Conservation (phyloP, 495 filamentous ascomycete genomes). For the Chaetomium fimeti region DNA sequence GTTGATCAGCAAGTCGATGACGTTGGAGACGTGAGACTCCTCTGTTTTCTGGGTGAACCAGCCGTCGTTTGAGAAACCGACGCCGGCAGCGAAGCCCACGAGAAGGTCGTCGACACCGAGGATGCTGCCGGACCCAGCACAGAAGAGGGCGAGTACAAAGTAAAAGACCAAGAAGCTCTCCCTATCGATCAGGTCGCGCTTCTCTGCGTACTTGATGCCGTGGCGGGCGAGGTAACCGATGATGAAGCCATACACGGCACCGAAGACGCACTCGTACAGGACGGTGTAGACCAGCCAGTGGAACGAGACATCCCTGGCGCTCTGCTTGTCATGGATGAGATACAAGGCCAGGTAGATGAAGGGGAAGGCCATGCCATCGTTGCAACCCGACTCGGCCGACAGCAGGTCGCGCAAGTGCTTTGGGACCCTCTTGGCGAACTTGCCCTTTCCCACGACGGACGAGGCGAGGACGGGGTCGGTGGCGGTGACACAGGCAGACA, state of each 20-base stretch:
- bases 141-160: constrained; percentile 94
- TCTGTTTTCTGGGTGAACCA: constrained; percentile 99
- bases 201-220: constrained; percentile 85
- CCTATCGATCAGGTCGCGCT: constrained; percentile 82
- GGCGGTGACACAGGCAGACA: constrained; percentile 92
- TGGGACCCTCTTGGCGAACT: constrained; percentile 95
- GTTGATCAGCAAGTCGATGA: constrained; percentile 96
- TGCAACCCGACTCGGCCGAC: constrained; percentile 97
- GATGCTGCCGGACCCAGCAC: constrained; percentile 88
- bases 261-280: constrained; percentile 94
- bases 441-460: constrained; percentile 97
- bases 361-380: constrained; percentile 99
- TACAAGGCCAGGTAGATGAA: constrained; percentile 94
- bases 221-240: constrained; percentile 88
- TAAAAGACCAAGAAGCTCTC: constrained; percentile 99
- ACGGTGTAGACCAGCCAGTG: constrained; percentile 91
- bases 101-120: constrained; percentile 95
- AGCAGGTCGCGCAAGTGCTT: constrained; percentile 95
- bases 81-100: constrained; percentile 90
- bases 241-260: constrained; percentile 81
- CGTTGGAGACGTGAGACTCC: constrained; percentile 97
- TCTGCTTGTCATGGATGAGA: constrained; percentile 72
- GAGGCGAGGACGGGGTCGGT: constrained; percentile 97
- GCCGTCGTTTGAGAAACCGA: constrained; percentile 97
- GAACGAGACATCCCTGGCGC: constrained; percentile 66